Conservation (phyloP, 2,329 filamentous ascomycete species). For the Amphichorda felina region DNA sequence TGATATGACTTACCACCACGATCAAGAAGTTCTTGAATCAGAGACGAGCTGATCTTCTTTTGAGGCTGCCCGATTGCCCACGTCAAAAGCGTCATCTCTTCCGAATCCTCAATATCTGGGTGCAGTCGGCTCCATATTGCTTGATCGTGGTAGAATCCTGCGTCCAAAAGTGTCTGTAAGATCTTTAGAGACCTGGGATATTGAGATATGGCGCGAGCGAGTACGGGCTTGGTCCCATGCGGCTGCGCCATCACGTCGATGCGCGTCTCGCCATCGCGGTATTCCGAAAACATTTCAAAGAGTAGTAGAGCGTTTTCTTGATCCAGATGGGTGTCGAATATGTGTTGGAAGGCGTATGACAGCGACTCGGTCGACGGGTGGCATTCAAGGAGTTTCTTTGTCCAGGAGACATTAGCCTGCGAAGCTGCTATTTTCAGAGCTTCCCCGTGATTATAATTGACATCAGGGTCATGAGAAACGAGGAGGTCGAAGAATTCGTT, state of each 20-base stretch:
- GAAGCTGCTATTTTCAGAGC: slow-evolving; percentile 41
- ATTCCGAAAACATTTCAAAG: slow-evolving; percentile 38
- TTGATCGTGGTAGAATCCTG: slow-evolving; percentile 49
- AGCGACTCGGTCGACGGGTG: slow-evolving; percentile 37
- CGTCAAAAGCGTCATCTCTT: slow-evolving; percentile 43
- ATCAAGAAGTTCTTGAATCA: slow-evolving; percentile 45
- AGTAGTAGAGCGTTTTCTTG: slow-evolving; percentile 39
- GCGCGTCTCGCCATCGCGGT: slow-evolving; percentile 31
- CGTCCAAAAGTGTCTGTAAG: slow-evolving; percentile 39
- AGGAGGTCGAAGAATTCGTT: slow-evolving; percentile 31
- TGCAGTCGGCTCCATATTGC: slow-evolving; percentile 28
- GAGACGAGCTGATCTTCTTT: slow-evolving; percentile 45
- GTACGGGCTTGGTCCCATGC: slow-evolving; percentile 30
- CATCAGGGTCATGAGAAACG: slow-evolving; percentile 25
- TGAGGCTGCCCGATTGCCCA: slow-evolving; percentile 53
- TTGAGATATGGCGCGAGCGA: slow-evolving; percentile 39
- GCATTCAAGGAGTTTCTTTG: slow-evolving; percentile 34
- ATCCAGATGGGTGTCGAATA: slow-evolving; percentile 37
- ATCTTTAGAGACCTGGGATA: slow-evolving; percentile 43
- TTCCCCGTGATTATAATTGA: slow-evolving; percentile 40
- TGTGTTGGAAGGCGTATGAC: slow-evolving; percentile 39
- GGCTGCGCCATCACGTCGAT: slow-evolving; percentile 37
- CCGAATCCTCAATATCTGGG: slow-evolving; percentile 33
- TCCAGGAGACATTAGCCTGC: slow-evolving; percentile 35
- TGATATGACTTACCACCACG: slow-evolving; percentile 21